A percentile compares a stretch with the other conserved stretches of the same genome.
These are phyloP conservation scores for Mycena pura DNA, from an alignment of 768 basidiomycete genomes.

Conservation along the genomic window DNA sequence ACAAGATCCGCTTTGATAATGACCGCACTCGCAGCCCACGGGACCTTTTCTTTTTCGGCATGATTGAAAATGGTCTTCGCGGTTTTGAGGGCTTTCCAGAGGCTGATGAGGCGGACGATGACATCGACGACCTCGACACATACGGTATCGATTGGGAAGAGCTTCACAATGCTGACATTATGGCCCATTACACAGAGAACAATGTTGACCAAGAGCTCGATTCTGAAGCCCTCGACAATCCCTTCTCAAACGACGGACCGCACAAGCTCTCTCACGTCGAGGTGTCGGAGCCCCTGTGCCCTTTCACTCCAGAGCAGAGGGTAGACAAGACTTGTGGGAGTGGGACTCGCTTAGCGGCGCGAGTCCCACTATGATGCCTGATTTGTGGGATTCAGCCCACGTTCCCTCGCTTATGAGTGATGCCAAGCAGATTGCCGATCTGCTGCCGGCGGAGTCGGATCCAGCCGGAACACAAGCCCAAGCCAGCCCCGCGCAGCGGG, in stretches of 20 bases:
- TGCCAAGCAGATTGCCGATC: too few species aligned
- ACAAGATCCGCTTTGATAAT: constrained; percentile 17
- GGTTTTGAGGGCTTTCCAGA: constrained; percentile 5
- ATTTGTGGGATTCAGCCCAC: too few species aligned
- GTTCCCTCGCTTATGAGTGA: too few species aligned
- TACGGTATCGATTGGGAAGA: constrained; percentile 12
- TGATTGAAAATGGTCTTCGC: constrained; percentile 21
- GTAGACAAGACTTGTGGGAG: too few species aligned
- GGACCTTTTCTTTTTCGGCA: constrained; percentile 30
- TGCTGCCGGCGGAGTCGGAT: too few species aligned
- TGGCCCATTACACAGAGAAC: background rate
- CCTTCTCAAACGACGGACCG: constrained; percentile 11
- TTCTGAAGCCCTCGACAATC: background rate
- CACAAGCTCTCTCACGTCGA: constrained; percentile 13
- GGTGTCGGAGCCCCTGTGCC: background rate
- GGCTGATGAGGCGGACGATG: background rate
- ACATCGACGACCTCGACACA: background rate
- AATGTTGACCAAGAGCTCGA: constrained; percentile 1
- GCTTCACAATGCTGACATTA: background rate
- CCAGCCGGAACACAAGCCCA: too few species aligned
- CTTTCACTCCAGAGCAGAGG: background rate
- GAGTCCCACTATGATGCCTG: too few species aligned
- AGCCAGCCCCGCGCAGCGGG: too few species aligned
- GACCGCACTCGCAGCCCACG: constrained; percentile 18
- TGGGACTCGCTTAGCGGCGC: too few species aligned